A percentile compares a stretch with the other conserved stretches of the same genome.
phyloP scores from a whole-genome alignment of 139 green algal species.

The Spirogloea muscicola region DNA sequence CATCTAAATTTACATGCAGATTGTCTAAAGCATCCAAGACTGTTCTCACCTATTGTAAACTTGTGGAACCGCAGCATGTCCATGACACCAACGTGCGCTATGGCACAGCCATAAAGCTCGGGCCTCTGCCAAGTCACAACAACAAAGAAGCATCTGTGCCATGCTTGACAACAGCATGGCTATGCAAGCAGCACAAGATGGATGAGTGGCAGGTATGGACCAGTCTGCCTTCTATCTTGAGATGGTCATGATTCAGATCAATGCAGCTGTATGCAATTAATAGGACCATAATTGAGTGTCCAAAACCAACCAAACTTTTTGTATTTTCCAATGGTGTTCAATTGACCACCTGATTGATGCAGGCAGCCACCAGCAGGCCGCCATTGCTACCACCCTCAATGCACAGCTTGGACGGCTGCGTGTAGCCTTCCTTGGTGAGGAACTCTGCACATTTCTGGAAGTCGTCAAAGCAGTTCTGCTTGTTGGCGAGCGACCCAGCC shows the following conservation, averaged over 20 bases:
- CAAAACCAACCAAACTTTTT: too few species aligned
- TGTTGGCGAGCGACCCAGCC: conserved; percentile 55
- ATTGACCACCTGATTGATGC: conserved; percentile 74
- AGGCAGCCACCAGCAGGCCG: conserved; percentile 86
- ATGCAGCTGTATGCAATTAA: too few species aligned
- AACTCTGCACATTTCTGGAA: conserved; percentile 74
- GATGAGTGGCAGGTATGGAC: too few species aligned
- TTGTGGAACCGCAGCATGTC: conserved; percentile 95
- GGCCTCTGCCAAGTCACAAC: conserved; percentile 12
- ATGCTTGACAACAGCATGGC: neutral
- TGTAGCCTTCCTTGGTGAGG: conserved; percentile 62
- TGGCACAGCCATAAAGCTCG: conserved; percentile 76
- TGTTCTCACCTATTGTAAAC: conserved; percentile 90
- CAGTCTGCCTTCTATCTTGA: too few species aligned
- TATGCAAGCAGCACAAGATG: neutral
- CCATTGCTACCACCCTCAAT: conserved; percentile 88
- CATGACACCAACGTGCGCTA: conserved; percentile 70
- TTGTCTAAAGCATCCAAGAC: too few species aligned
- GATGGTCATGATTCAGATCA: too few species aligned
- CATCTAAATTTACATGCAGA: too few species aligned
- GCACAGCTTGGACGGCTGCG: conserved; percentile 49
- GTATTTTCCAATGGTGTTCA: too few species aligned
- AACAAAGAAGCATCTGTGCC: neutral
- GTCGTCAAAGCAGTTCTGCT: conserved; percentile 88
- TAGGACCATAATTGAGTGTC: too few species aligned